Conservation (phyloP, 495 filamentous ascomycete genomes). For the Podospora conica region DNA sequence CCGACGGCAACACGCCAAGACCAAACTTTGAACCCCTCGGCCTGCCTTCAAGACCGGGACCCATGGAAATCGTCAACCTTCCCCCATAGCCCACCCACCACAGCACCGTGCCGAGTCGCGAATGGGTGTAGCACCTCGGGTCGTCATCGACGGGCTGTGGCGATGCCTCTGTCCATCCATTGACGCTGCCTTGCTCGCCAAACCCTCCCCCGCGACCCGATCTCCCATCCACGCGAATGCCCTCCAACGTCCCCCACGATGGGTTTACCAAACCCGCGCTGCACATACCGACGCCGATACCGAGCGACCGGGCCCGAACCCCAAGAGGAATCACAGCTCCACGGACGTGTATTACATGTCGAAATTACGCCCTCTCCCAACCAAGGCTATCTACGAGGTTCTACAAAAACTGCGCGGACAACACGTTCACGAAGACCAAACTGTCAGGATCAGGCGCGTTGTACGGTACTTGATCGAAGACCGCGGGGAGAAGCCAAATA, state of each 20-base stretch:
- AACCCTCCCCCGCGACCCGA: conserved; percentile 6
- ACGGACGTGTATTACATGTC: background rate
- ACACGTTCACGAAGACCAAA: conserved; percentile 1
- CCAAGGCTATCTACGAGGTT: conserved; percentile 41
- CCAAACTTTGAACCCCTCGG: background rate
- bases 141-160: conserved; percentile 59
- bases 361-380: conserved; percentile 8
- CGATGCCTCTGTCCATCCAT: conserved; percentile 60
- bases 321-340: background rate
- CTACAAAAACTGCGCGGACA: conserved; percentile 33
- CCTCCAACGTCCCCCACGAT: background rate
- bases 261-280: background rate
- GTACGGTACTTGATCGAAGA: conserved; percentile 55
- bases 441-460: conserved; percentile 28
- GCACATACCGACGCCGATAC: background rate
- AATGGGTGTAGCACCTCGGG: conserved; percentile 35
- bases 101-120: background rate
- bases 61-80: background rate
- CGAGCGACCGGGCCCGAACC: background rate
- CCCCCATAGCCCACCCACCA: background rate
- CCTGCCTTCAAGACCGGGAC: background rate
- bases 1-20: background rate
- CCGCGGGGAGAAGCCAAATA: conserved; percentile 56
- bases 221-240: background rate
- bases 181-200: conserved; percentile 28